Percentiles rank a stretch among this genome's conserved stretches.
Evolutionary conservation across 768 basidiomycete genomes (phyloP).

Genomic region (Boletus speciosus): DNA sequence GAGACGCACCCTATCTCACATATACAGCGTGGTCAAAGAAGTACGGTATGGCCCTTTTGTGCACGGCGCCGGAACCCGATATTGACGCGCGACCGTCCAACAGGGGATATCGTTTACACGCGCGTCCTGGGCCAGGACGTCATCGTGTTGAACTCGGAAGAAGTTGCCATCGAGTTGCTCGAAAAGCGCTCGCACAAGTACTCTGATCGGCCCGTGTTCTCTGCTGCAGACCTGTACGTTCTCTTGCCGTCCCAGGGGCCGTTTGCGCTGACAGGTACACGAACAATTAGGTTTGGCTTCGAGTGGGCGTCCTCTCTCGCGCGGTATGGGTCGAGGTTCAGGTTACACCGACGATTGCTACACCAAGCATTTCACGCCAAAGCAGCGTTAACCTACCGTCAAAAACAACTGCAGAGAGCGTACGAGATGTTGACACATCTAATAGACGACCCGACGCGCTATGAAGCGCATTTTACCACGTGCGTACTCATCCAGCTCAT

Average conservation of each 20-base stretch:
- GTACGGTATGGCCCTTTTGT: conserved; percentile 10
- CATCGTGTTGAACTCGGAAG: conserved; percentile 47
- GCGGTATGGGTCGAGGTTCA: conserved; percentile 22
- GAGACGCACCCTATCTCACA: conserved; percentile 6
- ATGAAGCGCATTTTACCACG: conserved; percentile 9
- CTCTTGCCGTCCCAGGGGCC: background rate
- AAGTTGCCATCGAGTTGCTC: conserved; percentile 45
- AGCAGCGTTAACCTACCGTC: conserved; percentile 10
- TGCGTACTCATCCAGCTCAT: background rate
- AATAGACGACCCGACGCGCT: conserved; percentile 6
- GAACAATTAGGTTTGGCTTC: conserved; percentile 16
- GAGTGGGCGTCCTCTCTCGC: conserved; percentile 12
- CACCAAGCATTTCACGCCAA: conserved; percentile 17
- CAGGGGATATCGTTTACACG: conserved; percentile 7
- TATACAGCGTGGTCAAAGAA: conserved; percentile 21
- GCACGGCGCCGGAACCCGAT: background rate
- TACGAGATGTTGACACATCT: conserved; percentile 9
- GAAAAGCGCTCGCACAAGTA: conserved; percentile 53
- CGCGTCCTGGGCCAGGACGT: conserved; percentile 42
- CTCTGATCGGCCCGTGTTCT: conserved; percentile 28
- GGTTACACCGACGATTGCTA: conserved; percentile 20
- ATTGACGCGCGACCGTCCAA: background rate
- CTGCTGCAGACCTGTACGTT: conserved; percentile 7
- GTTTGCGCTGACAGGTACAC: background rate
- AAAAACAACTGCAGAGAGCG: conserved; percentile 11